A percentile compares a stretch with the other conserved stretches of the same genome.
Conservation (phyloP, 208 protist species). For the Vickermania spadyakhi region DNA sequence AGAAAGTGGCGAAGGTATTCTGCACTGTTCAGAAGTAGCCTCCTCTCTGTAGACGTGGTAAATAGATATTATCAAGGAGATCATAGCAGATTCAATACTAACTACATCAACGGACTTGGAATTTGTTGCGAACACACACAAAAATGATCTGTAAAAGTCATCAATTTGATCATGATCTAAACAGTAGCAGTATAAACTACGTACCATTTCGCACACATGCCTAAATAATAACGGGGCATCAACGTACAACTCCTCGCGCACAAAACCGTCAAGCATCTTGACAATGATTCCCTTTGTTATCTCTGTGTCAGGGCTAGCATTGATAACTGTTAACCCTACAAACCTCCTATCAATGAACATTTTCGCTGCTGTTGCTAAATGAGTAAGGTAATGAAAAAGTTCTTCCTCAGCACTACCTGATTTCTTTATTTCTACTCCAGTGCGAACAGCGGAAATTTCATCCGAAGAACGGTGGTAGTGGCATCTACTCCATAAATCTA, state of each 20-base stretch:
- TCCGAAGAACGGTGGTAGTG: conserved; percentile 44
- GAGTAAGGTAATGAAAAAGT: conserved; percentile 24
- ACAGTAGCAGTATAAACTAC: conserved; percentile 26
- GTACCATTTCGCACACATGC: conserved; percentile 59
- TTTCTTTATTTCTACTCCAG: conserved; percentile 32
- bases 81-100: no score
- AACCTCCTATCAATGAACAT: conserved; percentile 30
- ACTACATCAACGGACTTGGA: no score
- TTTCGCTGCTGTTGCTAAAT: conserved; percentile 16
- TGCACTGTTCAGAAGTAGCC: no score
- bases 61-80: no score
- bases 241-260: conserved; percentile 35
- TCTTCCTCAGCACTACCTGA: conserved; percentile 20
- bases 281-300: neutral
- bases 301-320: neutral
- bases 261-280: neutral
- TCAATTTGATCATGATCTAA: no score
- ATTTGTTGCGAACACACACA: no score
- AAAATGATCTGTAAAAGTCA: no score
- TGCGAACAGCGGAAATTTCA: conserved; percentile 31
- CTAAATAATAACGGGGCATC: conserved; percentile 76
- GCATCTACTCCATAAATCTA: conserved; percentile 43
- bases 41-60: no score
- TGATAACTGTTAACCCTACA: conserved; percentile 27
- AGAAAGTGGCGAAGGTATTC: no score